Base-by-base conservation (phyloP, 352 stramenopile genomes). In the Sclerospora graminicola region DNA sequence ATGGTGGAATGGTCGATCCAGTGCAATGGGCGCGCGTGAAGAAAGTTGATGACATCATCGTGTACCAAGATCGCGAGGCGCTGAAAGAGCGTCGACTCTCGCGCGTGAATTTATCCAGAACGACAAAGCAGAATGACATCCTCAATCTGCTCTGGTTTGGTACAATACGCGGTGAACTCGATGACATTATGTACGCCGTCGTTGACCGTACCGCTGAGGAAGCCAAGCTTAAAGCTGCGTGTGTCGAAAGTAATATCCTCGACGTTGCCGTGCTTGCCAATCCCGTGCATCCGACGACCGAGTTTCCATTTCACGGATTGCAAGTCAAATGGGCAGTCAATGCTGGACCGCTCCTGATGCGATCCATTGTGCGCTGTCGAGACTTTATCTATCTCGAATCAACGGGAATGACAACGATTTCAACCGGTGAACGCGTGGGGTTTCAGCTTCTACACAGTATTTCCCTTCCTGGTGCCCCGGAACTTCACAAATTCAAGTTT, bases 351-450 rank as follows among this genome's bases (percentile, higher is more conserved):
- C 27, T 60, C 4, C 53, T 66, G 41, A 69, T 74, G 45, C 60
- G 62, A 13, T 63, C 54, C 8, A 37, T 80, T 35, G 63, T 80
- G 46, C 68, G 68, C 14, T 64, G 51, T 16, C 64, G 69, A 28
- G 69, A 82, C 48, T 75, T 78, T 44, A 64, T 82, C 7, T 79
- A 66, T 29, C 34, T 80, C 44, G 66, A 82, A 38, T 62, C 64
- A 8, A 77, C 63, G 14, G 69, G 69, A 0, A 60, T 78, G 42
- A 61, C 61, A 3, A 45, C 41, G 6, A 44, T 48, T 0, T 57
- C 57, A 2, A 79, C 57, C 7, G 64, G 64, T 29, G 66, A 84
- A 34, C 52, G 54, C 33, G 43, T 81, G 9, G 71, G 63, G 6
- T 73, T 56, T 46, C 54, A 65, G 28, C 43, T 73, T 11, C 24